Evolutionary conservation across 176 grass and related monocot species (phyloP).

Genomic region (Elymus sibiricus): DNA sequence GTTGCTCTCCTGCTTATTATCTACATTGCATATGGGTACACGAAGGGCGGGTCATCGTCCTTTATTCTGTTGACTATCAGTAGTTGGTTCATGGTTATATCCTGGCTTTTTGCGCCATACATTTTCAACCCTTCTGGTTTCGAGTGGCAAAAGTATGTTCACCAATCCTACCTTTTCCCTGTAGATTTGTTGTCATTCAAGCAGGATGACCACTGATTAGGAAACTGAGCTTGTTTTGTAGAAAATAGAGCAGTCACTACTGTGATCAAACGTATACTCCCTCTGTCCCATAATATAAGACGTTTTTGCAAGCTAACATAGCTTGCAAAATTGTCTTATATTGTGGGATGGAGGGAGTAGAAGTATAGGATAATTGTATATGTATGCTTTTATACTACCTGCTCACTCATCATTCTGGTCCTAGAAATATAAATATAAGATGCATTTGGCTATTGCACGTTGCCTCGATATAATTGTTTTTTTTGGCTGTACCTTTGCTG

Average conservation of each 20-base stretch:
- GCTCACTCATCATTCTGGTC: background rate
- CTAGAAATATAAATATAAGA: background rate
- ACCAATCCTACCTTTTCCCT: background rate
- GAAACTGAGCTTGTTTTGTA: background rate
- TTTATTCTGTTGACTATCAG: conserved; percentile 92
- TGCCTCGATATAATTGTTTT: background rate
- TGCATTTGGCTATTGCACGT: background rate
- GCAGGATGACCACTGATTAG: background rate
- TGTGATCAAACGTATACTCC: conserved; percentile 11
- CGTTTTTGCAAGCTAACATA: too few relatives aligned
- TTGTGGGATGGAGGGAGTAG: too few relatives aligned
- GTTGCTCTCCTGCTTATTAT: conserved; percentile 86
- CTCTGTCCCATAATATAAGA: too few relatives aligned
- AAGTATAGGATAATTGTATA: conserved; percentile 2
- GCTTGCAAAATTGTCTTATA: too few relatives aligned
- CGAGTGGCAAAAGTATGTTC: conserved; percentile 97
- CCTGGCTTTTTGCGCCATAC: conserved; percentile 96
- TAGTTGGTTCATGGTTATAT: conserved; percentile 93
- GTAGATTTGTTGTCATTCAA: background rate
- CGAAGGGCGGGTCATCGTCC: conserved; percentile 63
- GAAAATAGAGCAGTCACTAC: background rate
- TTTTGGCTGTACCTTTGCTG: background rate
- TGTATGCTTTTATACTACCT: background rate
- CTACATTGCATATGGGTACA: conserved; percentile 94
- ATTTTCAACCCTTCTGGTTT: conserved; percentile 99